Evolutionary conservation across 1,139 yeast genomes (phyloP).

Genomic region (Arxiozyma telluris): DNA sequence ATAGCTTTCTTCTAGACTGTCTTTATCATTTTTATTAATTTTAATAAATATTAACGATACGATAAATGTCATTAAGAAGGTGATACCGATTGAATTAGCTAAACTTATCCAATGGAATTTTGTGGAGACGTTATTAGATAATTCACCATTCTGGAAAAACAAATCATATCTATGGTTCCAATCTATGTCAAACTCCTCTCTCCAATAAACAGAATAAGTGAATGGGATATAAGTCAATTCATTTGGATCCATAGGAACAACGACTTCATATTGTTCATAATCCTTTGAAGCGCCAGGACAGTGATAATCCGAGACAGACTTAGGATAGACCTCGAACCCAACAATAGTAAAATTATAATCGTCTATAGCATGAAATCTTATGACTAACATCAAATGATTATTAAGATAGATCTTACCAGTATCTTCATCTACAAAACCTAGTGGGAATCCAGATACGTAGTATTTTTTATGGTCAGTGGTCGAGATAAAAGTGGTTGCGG

Average conservation of each 20-base stretch:
- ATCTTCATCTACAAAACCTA: slow-evolving; percentile 55
- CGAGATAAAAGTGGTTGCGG: slow-evolving; percentile 76
- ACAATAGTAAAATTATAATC: slow-evolving; percentile 53
- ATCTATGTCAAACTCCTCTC: slow-evolving; percentile 62
- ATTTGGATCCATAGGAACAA: slow-evolving; percentile 27
- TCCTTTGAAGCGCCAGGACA: slow-evolving; percentile 64
- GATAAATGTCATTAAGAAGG: slow-evolving; percentile 16
- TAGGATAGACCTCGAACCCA: slow-evolving; percentile 87
- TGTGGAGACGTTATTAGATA: slow-evolving; percentile 14
- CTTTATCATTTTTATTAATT: slow-evolving; percentile 2
- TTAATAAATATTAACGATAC: slow-evolving; percentile 14
- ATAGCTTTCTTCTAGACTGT: not conserved
- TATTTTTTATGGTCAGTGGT: slow-evolving; percentile 52
- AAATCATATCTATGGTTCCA: slow-evolving; percentile 71
- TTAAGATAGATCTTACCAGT: slow-evolving; percentile 50
- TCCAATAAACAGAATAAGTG: slow-evolving; percentile 83
- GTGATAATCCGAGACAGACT: slow-evolving; percentile 55
- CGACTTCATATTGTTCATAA: slow-evolving; percentile 46
- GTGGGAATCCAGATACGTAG: slow-evolving; percentile 80
- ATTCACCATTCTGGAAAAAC: slow-evolving; percentile 50
- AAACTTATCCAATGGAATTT: slow-evolving; percentile 26
- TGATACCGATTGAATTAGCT: slow-evolving; percentile 21
- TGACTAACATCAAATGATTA: slow-evolving; percentile 74
- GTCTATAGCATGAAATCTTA: slow-evolving; percentile 58
- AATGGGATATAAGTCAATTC: slow-evolving; percentile 48